Evolutionary conservation across 2,329 filamentous ascomycete species (phyloP).

Genomic region (Botrytis porri): DNA sequence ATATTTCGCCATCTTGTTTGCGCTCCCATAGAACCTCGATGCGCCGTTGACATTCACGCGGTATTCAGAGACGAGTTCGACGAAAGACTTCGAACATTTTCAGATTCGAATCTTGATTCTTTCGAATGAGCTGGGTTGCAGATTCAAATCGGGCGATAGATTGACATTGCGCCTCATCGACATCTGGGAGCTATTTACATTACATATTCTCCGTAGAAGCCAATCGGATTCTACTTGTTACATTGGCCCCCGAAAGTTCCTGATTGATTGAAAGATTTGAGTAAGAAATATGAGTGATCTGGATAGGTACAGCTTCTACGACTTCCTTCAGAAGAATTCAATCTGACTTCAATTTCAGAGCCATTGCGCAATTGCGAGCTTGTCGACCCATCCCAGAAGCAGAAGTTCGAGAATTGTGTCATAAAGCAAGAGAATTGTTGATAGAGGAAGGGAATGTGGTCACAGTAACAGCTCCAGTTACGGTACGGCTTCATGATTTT

Average conservation of each 20-base stretch:
- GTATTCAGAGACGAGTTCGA: background rate
- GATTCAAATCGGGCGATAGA: background rate
- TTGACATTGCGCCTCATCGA: slow-evolving; percentile 8
- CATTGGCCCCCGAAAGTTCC: background rate
- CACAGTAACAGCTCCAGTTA: slow-evolving; percentile 90
- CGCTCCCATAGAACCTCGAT: slow-evolving; percentile 23
- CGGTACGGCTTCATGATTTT: slow-evolving; percentile 50
- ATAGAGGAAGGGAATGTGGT: slow-evolving; percentile 99
- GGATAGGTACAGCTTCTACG: slow-evolving; percentile 62
- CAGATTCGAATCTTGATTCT: slow-evolving; percentile 4
- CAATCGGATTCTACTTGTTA: background rate
- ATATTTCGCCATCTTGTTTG: slow-evolving; percentile 12
- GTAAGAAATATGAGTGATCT: slow-evolving; percentile 76
- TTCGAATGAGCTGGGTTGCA: slow-evolving; percentile 1
- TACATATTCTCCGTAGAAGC: background rate
- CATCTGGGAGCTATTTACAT: slow-evolving; percentile 1
- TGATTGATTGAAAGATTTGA: background rate
- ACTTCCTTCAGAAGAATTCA: background rate
- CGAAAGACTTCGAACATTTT: background rate
- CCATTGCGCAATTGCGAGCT: slow-evolving; percentile 90
- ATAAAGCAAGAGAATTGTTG: slow-evolving; percentile 91
- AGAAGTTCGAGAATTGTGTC: slow-evolving; percentile 93
- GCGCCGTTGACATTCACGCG: slow-evolving; percentile 24
- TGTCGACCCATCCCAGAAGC: slow-evolving; percentile 94
- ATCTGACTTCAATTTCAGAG: slow-evolving; percentile 51